Evolutionary conservation across 1,139 yeast genomes (phyloP).

Genomic region (Suhomyces bokatorum): DNA sequence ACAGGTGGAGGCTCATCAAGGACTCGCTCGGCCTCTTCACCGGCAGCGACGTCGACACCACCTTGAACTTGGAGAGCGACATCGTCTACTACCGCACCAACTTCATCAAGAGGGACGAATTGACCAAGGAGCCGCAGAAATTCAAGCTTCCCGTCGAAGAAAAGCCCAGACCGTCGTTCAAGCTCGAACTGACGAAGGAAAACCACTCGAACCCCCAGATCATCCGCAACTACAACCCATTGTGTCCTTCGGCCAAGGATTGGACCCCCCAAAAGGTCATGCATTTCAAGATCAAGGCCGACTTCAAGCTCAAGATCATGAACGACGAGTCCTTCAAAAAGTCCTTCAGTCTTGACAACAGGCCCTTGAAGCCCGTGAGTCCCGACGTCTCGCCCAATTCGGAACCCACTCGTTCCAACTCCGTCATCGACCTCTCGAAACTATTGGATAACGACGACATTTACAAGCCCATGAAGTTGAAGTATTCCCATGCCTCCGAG

Average conservation of each 20-base stretch:
- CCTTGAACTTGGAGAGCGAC: constrained; percentile 44
- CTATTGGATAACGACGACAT: constrained; percentile 39
- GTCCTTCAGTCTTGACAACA: constrained; percentile 31
- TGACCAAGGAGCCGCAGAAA: constrained; percentile 16
- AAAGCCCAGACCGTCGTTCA: constrained; percentile 34
- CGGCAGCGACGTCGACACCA: constrained; percentile 30
- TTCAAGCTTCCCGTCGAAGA: constrained; percentile 14
- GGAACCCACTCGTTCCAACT: constrained; percentile 45
- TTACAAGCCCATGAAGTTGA: constrained; percentile 42
- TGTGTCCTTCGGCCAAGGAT: constrained; percentile 44
- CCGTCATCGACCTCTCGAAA: constrained; percentile 45
- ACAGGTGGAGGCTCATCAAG: constrained; percentile 35
- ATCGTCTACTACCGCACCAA: constrained; percentile 49
- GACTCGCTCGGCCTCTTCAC: constrained; percentile 38
- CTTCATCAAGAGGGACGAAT: constrained; percentile 42
- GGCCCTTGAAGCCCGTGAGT: constrained; percentile 38
- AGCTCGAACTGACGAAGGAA: constrained; percentile 15
- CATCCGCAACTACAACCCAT: constrained; percentile 24
- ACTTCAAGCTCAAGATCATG: constrained; percentile 38
- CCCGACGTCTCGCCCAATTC: constrained; percentile 50
- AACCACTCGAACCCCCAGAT: constrained; percentile 2
- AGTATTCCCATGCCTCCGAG: constrained; percentile 41
- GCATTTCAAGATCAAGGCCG: constrained; percentile 21
- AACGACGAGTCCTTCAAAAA: constrained; percentile 42
- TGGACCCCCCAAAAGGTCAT: constrained; percentile 36